Evolutionary conservation across 2,329 filamentous ascomycete genomes (phyloP).

Genomic region (Pseudogymnoascus sp.): DNA sequence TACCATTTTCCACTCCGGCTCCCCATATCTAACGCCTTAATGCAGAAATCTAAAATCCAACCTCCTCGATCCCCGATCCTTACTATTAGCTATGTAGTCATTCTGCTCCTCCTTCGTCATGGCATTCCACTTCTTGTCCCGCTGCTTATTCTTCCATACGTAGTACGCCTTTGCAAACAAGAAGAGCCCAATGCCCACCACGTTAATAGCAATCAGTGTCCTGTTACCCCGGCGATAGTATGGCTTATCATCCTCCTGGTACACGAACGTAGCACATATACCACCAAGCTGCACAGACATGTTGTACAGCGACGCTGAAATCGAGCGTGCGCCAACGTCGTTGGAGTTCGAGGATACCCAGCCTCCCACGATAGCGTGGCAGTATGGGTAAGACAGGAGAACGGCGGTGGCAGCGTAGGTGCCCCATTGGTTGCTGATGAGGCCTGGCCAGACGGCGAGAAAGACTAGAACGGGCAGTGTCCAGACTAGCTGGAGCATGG

Average conservation of each 20-base stretch:
- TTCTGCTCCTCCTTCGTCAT: conserved; percentile 39
- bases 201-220: conserved; percentile 42
- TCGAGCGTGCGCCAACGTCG: conserved; percentile 53
- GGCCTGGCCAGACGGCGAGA: conserved; percentile 27
- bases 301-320: conserved; percentile 57
- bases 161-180: conserved; percentile 42
- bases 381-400: conserved; percentile 20
- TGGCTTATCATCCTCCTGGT: conserved; percentile 41
- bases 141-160: conserved; percentile 35
- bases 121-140: conserved; percentile 36
- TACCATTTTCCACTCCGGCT: background rate
- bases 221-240: conserved; percentile 49
- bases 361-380: conserved; percentile 27
- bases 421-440: conserved; percentile 28
- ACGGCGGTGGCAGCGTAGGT: conserved; percentile 32
- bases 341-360: conserved; percentile 53
- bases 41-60: conserved; percentile 34
- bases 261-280: conserved; percentile 37
- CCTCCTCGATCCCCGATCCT: conserved; percentile 32
- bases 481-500: conserved; percentile 34
- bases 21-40: conserved; percentile 15
- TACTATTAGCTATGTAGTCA: conserved; percentile 36
- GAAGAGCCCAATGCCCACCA: conserved; percentile 38
- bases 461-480: conserved; percentile 34
- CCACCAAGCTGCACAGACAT: conserved; percentile 38